Evolutionary conservation across 2,329 filamentous ascomycete species (phyloP).

Genomic region (Ceratocystiopsis sp.): DNA sequence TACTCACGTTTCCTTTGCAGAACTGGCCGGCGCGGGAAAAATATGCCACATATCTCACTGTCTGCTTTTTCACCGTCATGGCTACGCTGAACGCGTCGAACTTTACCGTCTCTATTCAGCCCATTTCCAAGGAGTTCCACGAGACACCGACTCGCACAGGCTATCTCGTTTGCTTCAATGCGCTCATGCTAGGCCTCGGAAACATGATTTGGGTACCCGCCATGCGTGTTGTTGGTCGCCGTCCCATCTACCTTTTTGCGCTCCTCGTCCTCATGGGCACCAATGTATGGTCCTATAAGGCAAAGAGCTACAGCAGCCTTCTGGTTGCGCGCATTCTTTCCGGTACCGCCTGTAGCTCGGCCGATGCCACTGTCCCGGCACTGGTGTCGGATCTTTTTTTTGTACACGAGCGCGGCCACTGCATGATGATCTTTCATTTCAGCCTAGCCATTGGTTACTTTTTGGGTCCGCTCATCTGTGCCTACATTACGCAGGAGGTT

Average conservation of each 20-base stretch:
- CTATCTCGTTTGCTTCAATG: neutral
- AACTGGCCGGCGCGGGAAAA: neutral
- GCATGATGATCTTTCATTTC: constrained; percentile 1
- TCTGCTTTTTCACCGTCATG: neutral
- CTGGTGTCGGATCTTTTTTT: neutral
- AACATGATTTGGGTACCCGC: constrained; percentile 30
- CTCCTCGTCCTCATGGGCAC: constrained; percentile 15
- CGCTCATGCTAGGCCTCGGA: constrained; percentile 24
- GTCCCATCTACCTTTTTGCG: constrained; percentile 11
- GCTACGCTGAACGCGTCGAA: neutral
- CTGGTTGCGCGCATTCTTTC: constrained; percentile 25
- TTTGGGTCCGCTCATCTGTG: no score
- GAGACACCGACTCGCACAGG: neutral
- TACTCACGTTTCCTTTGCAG: neutral
- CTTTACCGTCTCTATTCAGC: neutral
- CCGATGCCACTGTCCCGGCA: constrained; percentile 15
- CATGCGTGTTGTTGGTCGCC: constrained; percentile 24
- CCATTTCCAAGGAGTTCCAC: neutral
- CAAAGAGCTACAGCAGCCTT: constrained; percentile 23
- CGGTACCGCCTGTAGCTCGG: constrained; percentile 26
- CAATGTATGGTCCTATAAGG: constrained; percentile 21
- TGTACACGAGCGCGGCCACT: neutral
- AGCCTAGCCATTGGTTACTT: neutral
- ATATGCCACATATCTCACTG: neutral
- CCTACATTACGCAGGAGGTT: no score